Evolutionary conservation across 805 yeast genomes (phyloP).

Genomic region (Candida berthetii): DNA sequence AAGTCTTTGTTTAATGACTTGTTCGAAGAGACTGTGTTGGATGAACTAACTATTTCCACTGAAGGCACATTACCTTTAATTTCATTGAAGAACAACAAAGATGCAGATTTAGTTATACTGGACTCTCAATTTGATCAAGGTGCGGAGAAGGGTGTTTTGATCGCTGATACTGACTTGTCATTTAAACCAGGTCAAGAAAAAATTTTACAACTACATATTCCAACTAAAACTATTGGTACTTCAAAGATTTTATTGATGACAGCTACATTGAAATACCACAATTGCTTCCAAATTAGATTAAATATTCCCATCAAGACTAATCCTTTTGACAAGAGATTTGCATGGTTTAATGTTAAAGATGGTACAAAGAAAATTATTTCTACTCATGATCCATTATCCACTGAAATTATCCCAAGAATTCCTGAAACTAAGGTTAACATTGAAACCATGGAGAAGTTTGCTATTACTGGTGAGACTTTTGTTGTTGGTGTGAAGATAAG

Average conservation of each 20-base stretch:
- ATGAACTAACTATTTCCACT: slow-evolving; percentile 6
- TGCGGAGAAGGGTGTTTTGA: not conserved
- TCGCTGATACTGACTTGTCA: slow-evolving; percentile 7
- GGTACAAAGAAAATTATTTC: slow-evolving; percentile 8
- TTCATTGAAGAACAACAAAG: slow-evolving; percentile 8
- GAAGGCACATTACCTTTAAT: slow-evolving; percentile 12
- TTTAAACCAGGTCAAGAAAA: slow-evolving; percentile 10
- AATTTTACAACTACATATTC: slow-evolving; percentile 11
- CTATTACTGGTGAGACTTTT: slow-evolving; percentile 25
- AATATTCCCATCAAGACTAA: slow-evolving; percentile 10
- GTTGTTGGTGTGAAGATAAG: slow-evolving; percentile 16
- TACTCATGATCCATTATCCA: slow-evolving; percentile 11
- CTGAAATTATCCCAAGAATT: slow-evolving; percentile 30
- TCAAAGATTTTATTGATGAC: slow-evolving; percentile 9
- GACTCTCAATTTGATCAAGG: slow-evolving; percentile 5
- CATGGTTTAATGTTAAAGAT: slow-evolving; percentile 8
- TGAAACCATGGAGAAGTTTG: slow-evolving; percentile 15
- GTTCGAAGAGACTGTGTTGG: slow-evolving; percentile 2
- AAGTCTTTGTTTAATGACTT: slow-evolving; percentile 19
- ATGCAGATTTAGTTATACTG: not conserved
- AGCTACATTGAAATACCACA: slow-evolving; percentile 5
- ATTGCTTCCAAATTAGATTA: slow-evolving; percentile 14
- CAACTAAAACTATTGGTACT: slow-evolving; percentile 13
- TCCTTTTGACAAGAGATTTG: slow-evolving; percentile 7
- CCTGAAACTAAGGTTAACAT: slow-evolving; percentile 26